These are phyloP conservation scores for Abrus pulchellus DNA, from an alignment of 306 rosid species.

Conservation along the genomic window DNA sequence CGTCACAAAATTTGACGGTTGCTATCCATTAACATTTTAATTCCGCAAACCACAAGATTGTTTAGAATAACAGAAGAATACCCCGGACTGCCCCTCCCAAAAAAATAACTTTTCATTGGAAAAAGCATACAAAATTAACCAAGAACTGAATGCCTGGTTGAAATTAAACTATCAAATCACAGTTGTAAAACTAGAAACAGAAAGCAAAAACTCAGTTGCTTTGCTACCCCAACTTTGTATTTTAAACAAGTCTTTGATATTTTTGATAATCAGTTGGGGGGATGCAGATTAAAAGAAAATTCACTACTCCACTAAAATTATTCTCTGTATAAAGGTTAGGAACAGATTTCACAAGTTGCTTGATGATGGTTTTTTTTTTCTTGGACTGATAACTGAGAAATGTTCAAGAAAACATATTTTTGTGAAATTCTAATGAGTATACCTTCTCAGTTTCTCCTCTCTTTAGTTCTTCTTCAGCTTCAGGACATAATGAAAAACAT, in stretches of 20 bases:
- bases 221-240: not conserved
- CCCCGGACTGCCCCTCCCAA: not conserved
- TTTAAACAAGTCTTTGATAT: no score
- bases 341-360: conserved; percentile 30
- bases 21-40: not conserved
- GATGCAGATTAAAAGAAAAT: no score
- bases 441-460: conserved; percentile 2
- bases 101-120: not conserved
- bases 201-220: conserved; percentile 8
- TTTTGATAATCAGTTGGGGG: no score
- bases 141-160: not conserved
- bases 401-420: conserved; percentile 8
- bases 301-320: not conserved
- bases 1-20: not conserved
- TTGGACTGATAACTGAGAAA: not conserved
- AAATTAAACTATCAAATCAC: conserved; percentile 37
- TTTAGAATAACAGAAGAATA: conserved; percentile 15
- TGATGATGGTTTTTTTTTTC: conserved; percentile 1
- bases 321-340: not conserved
- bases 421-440: not conserved
- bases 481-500: not conserved
- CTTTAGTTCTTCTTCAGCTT: conserved; percentile 11
- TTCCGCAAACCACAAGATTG: conserved; percentile 10
- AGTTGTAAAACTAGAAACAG: not conserved
- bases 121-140: conserved; percentile 37